A percentile compares a stretch with the other conserved stretches of the same genome.
phyloP scores from a whole-genome alignment of 805 yeast genomes.

The Yamadazyma kitorensis region DNA sequence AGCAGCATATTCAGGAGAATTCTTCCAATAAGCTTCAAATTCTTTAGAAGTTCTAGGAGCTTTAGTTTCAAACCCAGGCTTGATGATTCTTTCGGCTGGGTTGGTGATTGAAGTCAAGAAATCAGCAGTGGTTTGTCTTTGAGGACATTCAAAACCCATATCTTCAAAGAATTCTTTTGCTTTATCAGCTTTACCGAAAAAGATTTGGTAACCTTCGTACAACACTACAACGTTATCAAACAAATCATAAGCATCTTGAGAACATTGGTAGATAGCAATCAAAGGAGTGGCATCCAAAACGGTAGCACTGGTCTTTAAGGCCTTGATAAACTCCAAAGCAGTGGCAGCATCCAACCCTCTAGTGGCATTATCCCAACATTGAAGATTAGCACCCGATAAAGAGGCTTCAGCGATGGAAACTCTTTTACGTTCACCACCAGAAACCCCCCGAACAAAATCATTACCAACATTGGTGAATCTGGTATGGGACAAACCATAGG shows the following conservation, averaged over 20 bases:
- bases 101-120: slow-evolving; percentile 64
- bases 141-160: slow-evolving; percentile 62
- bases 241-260: slow-evolving; percentile 45
- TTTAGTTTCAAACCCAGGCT: slow-evolving; percentile 46
- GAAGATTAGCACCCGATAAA: slow-evolving; percentile 55
- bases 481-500: slow-evolving; percentile 51
- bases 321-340: slow-evolving; percentile 68
- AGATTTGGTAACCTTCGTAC: slow-evolving; percentile 46
- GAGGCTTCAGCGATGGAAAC: slow-evolving; percentile 77
- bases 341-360: slow-evolving; percentile 84
- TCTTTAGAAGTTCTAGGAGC: slow-evolving; percentile 57
- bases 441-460: slow-evolving; percentile 65
- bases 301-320: slow-evolving; percentile 60
- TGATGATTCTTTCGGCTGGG: slow-evolving; percentile 54
- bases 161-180: slow-evolving; percentile 49
- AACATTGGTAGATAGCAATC: slow-evolving; percentile 55
- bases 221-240: slow-evolving; percentile 46
- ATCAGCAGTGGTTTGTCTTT: slow-evolving; percentile 66
- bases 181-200: slow-evolving; percentile 38
- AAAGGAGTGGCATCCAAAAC: slow-evolving; percentile 50
- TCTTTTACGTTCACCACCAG: slow-evolving; percentile 82
- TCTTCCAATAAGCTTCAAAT: slow-evolving; percentile 55
- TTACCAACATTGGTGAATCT: slow-evolving; percentile 59
- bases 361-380: slow-evolving; percentile 71
- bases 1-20: slow-evolving; percentile 47